phyloP scores from a whole-genome alignment of 169 alveolate genomes.

The Plasmodium gonderi region DNA sequence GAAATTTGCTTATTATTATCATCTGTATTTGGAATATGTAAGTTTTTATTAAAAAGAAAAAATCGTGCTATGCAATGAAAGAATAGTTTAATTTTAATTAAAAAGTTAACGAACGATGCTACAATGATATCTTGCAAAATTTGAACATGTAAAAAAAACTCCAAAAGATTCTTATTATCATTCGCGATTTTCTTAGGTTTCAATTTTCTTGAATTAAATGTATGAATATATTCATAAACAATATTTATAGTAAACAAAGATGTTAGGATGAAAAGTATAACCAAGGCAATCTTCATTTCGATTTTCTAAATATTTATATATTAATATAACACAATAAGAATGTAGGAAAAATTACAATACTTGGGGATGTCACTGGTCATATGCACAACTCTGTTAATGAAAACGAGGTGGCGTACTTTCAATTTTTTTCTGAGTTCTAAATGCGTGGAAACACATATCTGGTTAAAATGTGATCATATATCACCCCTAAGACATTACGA shows the following conservation, averaged over 20 bases:
- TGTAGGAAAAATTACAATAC: background rate
- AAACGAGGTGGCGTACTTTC: no score
- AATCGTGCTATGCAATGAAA: background rate
- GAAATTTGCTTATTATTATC: background rate
- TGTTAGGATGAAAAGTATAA: background rate
- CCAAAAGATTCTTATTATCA: background rate
- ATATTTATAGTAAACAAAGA: background rate
- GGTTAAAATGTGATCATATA: no score
- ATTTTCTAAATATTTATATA: background rate
- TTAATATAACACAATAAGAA: background rate
- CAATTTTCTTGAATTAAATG: background rate
- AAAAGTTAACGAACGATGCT: background rate
- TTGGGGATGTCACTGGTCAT: no score
- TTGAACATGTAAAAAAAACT: slow-evolving; percentile 32
- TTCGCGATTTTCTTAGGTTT: background rate
- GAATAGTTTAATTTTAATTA: slow-evolving; percentile 11
- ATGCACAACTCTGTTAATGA: no score
- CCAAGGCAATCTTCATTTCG: background rate
- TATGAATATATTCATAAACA: slow-evolving; percentile 30
- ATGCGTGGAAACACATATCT: no score
- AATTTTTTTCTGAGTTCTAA: no score
- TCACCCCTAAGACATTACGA: no score
- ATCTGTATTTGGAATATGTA: background rate
- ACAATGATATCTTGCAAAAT: slow-evolving; percentile 6
- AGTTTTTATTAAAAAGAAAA: background rate